These are phyloP conservation scores for Monascus purpureus DNA, from an alignment of 495 filamentous ascomycete genomes.

Conservation along the genomic window DNA sequence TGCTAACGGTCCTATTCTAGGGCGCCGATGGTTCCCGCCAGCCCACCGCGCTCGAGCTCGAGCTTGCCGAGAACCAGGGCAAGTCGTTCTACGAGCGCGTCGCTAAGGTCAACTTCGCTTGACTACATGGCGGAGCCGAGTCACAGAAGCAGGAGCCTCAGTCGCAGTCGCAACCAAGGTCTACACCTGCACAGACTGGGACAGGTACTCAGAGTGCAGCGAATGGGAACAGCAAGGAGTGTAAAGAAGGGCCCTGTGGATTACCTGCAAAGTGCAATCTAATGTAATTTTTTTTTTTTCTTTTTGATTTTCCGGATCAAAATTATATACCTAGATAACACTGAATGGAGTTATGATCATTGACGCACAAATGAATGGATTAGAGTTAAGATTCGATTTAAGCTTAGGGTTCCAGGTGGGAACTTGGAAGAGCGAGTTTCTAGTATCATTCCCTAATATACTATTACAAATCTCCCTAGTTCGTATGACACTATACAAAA, in stretches of 20 bases:
- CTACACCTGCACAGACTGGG: conserved; percentile 5
- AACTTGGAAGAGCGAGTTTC: no score
- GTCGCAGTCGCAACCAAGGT: conserved; percentile 10
- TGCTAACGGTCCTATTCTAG: conserved; percentile 12
- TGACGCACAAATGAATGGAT: no score
- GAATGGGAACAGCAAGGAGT: conserved; percentile 25
- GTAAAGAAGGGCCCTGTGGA: conserved; percentile 66
- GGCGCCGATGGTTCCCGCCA: conserved; percentile 65
- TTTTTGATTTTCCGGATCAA: neutral
- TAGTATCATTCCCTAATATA: no score
- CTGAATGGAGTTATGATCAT: no score
- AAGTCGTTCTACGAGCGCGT: conserved; percentile 74
- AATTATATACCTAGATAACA: no score
- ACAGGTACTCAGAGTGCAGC: conserved; percentile 17
- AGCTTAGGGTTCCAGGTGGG: no score
- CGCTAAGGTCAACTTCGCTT: conserved; percentile 56
- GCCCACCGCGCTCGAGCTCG: conserved; percentile 59
- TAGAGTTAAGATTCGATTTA: no score
- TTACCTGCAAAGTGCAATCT: conserved; percentile 55
- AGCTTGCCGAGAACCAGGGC: conserved; percentile 70
- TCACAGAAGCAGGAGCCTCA: conserved; percentile 11
- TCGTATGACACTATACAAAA: no score
- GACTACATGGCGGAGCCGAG: conserved; percentile 59
- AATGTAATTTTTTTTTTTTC: conserved; percentile 22
- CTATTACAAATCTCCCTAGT: no score